Conservation (phyloP, 2,329 filamentous ascomycete species). For the Aspergillus fijiensis region DNA sequence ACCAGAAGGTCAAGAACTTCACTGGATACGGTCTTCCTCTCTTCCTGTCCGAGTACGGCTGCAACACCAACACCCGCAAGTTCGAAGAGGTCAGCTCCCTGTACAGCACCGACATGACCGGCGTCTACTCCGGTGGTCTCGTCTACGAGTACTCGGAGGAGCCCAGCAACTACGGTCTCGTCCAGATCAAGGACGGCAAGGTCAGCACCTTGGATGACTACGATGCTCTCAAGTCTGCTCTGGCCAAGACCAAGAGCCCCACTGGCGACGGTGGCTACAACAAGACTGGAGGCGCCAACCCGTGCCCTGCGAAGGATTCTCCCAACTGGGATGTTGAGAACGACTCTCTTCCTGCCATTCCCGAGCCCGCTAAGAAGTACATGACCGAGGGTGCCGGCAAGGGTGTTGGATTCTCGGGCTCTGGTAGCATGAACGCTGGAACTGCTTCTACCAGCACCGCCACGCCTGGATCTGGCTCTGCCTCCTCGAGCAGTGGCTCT, state of each 20-base stretch:
- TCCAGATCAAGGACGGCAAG: constrained; percentile 58
- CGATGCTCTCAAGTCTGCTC: constrained; percentile 53
- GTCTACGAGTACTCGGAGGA: constrained; percentile 96
- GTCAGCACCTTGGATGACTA: constrained; percentile 65
- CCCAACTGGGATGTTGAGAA: constrained; percentile 58
- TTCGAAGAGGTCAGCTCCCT: constrained; percentile 78
- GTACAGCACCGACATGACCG: constrained; percentile 79
- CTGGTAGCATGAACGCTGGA: constrained; percentile 58
- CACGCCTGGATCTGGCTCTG: constrained; percentile 50
- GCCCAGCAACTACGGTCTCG: constrained; percentile 76
- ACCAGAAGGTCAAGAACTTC: constrained; percentile 85
- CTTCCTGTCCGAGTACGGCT: constrained; percentile 95
- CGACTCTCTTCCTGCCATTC: constrained; percentile 57
- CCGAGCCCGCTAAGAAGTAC: constrained; percentile 55
- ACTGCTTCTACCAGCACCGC: constrained; percentile 50
- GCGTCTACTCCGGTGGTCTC: constrained; percentile 90
- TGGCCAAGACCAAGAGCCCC: constrained; percentile 52
- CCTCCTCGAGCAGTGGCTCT: constrained; percentile 20
- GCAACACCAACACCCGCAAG: constrained; percentile 74
- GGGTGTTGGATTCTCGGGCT: constrained; percentile 56
- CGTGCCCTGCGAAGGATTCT: constrained; percentile 54
- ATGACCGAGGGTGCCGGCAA: constrained; percentile 59
- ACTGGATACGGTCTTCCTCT: constrained; percentile 82
- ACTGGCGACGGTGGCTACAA: constrained; percentile 61
- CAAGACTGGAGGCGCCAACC: constrained; percentile 50